Evolutionary conservation across 2,329 filamentous ascomycete species (phyloP).

Genomic region (Fusarium heterosporum): DNA sequence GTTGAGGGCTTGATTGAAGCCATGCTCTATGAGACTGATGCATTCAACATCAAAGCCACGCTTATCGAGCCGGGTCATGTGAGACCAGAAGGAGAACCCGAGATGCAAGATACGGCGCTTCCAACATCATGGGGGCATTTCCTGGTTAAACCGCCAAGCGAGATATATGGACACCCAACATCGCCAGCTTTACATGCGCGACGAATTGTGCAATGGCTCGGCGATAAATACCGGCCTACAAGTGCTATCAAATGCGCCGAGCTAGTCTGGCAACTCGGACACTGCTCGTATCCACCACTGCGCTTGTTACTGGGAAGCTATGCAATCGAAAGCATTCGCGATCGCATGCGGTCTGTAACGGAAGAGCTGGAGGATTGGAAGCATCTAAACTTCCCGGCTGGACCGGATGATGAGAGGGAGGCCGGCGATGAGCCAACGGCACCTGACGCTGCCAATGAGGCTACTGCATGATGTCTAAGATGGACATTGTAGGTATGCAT

Average conservation of each 20-base stretch:
- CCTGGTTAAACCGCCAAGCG: constrained; percentile 85
- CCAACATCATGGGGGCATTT: constrained; percentile 92
- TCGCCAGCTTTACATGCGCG: constrained; percentile 89
- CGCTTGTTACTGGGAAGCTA: constrained; percentile 90
- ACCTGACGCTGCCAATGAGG: constrained; percentile 21
- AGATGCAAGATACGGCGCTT: constrained; percentile 60
- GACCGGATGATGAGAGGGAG: constrained; percentile 44
- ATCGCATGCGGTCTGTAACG: constrained; percentile 88
- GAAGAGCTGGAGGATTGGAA: constrained; percentile 97
- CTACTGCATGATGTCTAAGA: constrained; percentile 20
- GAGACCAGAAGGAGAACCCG: constrained; percentile 86
- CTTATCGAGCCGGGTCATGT: constrained; percentile 93
- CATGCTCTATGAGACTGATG: constrained; percentile 94
- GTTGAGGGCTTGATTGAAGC: constrained; percentile 96
- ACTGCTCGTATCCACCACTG: constrained; percentile 93
- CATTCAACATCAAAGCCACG: constrained; percentile 92
- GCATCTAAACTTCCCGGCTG: constrained; percentile 75
- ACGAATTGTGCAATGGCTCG: constrained; percentile 93
- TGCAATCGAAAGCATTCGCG: constrained; percentile 94
- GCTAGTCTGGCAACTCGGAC: constrained; percentile 92
- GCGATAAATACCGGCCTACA: constrained; percentile 84
- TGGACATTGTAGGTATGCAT: background rate
- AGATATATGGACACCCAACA: constrained; percentile 80
- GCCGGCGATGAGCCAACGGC: constrained; percentile 31
- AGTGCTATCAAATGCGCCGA: constrained; percentile 94